Conservation (phyloP, 139 green algal genomes). For the Yamagishiella unicocca region DNA sequence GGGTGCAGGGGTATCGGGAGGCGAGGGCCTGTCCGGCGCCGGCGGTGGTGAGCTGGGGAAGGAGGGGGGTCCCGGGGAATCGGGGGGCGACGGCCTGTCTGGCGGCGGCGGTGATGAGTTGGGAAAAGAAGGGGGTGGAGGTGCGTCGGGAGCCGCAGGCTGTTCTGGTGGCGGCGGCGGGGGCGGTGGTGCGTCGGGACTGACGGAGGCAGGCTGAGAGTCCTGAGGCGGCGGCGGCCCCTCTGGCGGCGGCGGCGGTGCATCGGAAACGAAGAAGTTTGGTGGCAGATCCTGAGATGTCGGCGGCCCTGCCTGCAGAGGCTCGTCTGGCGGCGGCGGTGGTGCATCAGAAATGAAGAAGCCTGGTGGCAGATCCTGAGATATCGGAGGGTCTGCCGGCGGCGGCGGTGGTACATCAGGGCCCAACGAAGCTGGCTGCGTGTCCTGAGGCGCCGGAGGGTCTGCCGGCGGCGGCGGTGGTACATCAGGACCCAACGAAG, state of each 20-base stretch:
- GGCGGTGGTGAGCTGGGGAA: not conserved
- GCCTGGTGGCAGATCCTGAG: too few species aligned
- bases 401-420: not conserved
- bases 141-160: not conserved
- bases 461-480: not conserved
- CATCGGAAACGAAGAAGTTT: not conserved
- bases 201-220: not conserved
- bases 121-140: not conserved
- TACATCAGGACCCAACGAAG: too few species aligned
- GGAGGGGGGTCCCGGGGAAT: not conserved
- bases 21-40: not conserved
- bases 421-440: too few species aligned
- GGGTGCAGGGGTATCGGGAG: not conserved
- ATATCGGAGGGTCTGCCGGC: not conserved
- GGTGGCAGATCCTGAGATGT: not conserved
- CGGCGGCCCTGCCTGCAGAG: not conserved
- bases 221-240: not conserved
- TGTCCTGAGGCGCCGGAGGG: not conserved
- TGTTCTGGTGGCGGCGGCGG: not conserved
- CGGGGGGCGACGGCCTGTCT: not conserved
- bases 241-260: not conserved
- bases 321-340: not conserved
- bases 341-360: too few species aligned
- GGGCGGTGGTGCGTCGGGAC: not conserved
- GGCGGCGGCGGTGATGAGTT: not conserved